Percentiles rank a stretch among this genome's conserved stretches.
Conservation (phyloP, 2,329 filamentous ascomycete species). For the Microdochium bolleyi region DNA sequence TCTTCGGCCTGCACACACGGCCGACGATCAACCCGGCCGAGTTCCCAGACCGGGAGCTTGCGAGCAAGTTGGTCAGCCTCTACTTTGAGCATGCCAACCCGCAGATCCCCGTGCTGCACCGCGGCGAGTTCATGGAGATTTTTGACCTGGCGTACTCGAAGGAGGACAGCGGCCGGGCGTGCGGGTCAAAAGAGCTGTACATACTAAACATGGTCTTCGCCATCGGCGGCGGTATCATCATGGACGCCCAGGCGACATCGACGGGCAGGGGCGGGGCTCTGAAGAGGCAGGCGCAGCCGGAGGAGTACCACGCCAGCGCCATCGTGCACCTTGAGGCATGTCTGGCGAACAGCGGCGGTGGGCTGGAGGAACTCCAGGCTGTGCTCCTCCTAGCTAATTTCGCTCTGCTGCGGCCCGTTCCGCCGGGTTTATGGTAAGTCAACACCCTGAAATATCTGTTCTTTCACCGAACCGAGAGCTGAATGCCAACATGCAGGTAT, state of each 20-base stretch:
- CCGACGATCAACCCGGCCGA: constrained; percentile 78
- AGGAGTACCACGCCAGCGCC: constrained; percentile 93
- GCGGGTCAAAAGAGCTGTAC: constrained; percentile 78
- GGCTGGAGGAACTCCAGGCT: constrained; percentile 87
- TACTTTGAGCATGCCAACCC: constrained; percentile 97
- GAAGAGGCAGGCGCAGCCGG: constrained; percentile 61
- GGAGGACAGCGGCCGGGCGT: constrained; percentile 45
- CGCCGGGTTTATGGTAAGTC: constrained; percentile 75
- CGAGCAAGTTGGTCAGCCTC: constrained; percentile 63
- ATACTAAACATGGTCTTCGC: constrained; percentile 96
- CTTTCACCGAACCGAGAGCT: too few relatives aligned
- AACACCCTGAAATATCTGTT: neutral
- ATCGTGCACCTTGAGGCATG: constrained; percentile 88
- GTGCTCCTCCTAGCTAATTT: constrained; percentile 86
- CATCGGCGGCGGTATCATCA: constrained; percentile 88
- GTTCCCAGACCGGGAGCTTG: constrained; percentile 74
- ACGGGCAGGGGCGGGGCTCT: constrained; percentile 21
- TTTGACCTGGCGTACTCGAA: constrained; percentile 74
- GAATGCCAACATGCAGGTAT: constrained; percentile 44
- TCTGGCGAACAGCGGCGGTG: constrained; percentile 77
- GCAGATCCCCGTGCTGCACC: constrained; percentile 87
- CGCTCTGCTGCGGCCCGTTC: constrained; percentile 81
- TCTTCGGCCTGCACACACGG: constrained; percentile 91
- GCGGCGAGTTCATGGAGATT: constrained; percentile 81
- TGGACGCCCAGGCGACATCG: constrained; percentile 49